Conservation (phyloP, 1,139 yeast species). For the Meyerozyma elateridarum region DNA sequence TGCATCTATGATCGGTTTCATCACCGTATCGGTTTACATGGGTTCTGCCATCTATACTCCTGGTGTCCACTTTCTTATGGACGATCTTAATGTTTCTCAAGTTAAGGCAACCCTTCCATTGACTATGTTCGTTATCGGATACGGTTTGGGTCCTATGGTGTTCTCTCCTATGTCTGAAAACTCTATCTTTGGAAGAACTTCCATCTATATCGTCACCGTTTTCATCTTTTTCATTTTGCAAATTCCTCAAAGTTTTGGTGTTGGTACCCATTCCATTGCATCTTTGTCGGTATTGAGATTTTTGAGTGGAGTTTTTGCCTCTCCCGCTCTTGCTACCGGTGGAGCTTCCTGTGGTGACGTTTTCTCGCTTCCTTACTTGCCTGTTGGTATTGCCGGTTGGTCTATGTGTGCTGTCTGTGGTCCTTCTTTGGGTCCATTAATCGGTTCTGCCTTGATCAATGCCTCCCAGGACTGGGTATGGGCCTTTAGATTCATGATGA, state of each 20-base stretch:
- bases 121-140: conserved; percentile 9
- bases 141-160: conserved; percentile 9
- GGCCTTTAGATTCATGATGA: conserved; percentile 40
- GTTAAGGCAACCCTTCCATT: conserved; percentile 7
- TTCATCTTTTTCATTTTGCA: conserved; percentile 29
- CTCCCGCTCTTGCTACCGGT: conserved; percentile 34
- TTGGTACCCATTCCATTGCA: conserved; percentile 24
- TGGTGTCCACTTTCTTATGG: conserved; percentile 7
- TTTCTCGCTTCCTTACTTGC: conserved; percentile 20
- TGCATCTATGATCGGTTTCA: conserved; percentile 1
- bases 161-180: conserved; percentile 8
- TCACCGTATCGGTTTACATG: conserved; percentile 8
- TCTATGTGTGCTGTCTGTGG: conserved; percentile 29
- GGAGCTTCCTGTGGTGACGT: conserved; percentile 34
- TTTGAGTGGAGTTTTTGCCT: conserved; percentile 30
- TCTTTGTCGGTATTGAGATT: conserved; percentile 29
- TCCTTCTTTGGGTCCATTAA: conserved; percentile 30
- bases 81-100: conserved; percentile 3
- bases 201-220: conserved; percentile 26
- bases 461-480: too few relatives aligned
- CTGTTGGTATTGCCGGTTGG: conserved; percentile 27
- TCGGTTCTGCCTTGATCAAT: conserved; percentile 26
- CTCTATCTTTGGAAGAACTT: conserved; percentile 48
- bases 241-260: conserved; percentile 31
- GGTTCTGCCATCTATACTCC: conserved; percentile 9